Evolutionary conservation across 148 eudicot genomes (phyloP).

Genomic region (Pharnaceum exiguum): DNA sequence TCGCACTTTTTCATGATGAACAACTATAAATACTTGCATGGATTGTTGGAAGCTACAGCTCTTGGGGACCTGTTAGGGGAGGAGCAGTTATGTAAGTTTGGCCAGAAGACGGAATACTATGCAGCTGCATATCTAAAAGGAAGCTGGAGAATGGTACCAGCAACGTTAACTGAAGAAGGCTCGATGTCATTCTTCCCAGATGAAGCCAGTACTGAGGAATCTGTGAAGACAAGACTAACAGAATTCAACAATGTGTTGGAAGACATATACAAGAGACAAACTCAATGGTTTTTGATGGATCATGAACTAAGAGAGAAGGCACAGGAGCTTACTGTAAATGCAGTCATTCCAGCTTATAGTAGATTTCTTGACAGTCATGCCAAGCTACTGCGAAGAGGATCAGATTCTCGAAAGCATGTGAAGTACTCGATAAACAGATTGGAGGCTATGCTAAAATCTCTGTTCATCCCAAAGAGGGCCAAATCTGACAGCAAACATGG

Average conservation of each 20-base stretch:
- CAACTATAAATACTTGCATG: slow-evolving; percentile 40
- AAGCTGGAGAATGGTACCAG: slow-evolving; percentile 54
- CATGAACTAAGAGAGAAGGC: slow-evolving; percentile 36
- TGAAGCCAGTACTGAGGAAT: slow-evolving; percentile 21
- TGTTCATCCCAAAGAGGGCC: slow-evolving; percentile 36
- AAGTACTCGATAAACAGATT: slow-evolving; percentile 32
- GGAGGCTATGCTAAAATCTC: slow-evolving; percentile 33
- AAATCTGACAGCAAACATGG: slow-evolving; percentile 12
- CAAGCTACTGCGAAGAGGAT: slow-evolving; percentile 21
- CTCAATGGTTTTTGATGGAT: slow-evolving; percentile 42
- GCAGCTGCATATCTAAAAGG: slow-evolving; percentile 33
- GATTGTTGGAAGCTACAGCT: slow-evolving; percentile 27
- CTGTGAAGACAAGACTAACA: slow-evolving; percentile 33
- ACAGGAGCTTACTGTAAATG: slow-evolving; percentile 33
- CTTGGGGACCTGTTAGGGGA: slow-evolving; percentile 55
- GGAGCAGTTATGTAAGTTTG: slow-evolving; percentile 34
- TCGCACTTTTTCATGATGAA: slow-evolving; percentile 63
- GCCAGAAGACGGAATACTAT: slow-evolving; percentile 27
- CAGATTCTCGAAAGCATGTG: slow-evolving; percentile 19
- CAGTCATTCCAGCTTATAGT: slow-evolving; percentile 39
- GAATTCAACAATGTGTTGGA: slow-evolving; percentile 43
- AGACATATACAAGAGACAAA: slow-evolving; percentile 35
- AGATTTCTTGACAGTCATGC: slow-evolving; percentile 26
- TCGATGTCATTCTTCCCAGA: slow-evolving; percentile 31
- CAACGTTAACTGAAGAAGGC: slow-evolving; percentile 35